Evolutionary conservation across 352 stramenopile species (phyloP).

Genomic region (Globisporangium lucens): DNA sequence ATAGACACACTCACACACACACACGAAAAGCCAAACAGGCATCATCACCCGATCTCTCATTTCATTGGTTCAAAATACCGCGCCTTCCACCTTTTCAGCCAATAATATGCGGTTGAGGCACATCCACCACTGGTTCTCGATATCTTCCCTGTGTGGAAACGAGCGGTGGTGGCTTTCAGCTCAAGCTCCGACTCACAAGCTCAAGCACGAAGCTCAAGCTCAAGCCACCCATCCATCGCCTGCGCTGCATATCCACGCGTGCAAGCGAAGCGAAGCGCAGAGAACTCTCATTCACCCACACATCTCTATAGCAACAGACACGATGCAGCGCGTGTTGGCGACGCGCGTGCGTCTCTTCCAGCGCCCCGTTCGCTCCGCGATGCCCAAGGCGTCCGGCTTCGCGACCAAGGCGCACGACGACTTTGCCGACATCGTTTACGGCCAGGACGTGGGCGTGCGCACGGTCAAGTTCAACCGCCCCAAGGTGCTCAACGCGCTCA

Average conservation of each 20-base stretch:
- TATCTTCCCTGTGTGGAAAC: slow-evolving; percentile 10
- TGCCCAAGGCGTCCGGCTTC: slow-evolving; percentile 15
- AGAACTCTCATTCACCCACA: background rate
- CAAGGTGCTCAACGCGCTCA: slow-evolving; percentile 90
- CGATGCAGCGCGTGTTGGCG: slow-evolving; percentile 47
- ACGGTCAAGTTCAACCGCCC: slow-evolving; percentile 91
- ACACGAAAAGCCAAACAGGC: background rate
- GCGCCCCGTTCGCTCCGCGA: slow-evolving; percentile 36
- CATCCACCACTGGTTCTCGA: slow-evolving; percentile 5
- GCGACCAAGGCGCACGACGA: slow-evolving; percentile 40
- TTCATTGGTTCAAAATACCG: slow-evolving; percentile 28
- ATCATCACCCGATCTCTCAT: background rate
- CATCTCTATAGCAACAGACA: slow-evolving; percentile 1
- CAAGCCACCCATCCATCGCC: background rate
- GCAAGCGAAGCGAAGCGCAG: background rate
- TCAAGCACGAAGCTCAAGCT: background rate
- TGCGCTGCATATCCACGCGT: background rate
- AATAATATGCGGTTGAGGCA: slow-evolving; percentile 21
- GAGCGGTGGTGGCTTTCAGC: slow-evolving; percentile 6
- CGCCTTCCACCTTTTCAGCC: slow-evolving; percentile 11
- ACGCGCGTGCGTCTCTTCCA: slow-evolving; percentile 59
- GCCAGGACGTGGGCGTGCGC: slow-evolving; percentile 73
- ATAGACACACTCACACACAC: background rate
- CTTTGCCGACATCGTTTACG: slow-evolving; percentile 72
- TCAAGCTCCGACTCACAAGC: background rate